phyloP scores from a whole-genome alignment of 2,329 filamentous ascomycete genomes.

The Aspergillus neoniger region DNA sequence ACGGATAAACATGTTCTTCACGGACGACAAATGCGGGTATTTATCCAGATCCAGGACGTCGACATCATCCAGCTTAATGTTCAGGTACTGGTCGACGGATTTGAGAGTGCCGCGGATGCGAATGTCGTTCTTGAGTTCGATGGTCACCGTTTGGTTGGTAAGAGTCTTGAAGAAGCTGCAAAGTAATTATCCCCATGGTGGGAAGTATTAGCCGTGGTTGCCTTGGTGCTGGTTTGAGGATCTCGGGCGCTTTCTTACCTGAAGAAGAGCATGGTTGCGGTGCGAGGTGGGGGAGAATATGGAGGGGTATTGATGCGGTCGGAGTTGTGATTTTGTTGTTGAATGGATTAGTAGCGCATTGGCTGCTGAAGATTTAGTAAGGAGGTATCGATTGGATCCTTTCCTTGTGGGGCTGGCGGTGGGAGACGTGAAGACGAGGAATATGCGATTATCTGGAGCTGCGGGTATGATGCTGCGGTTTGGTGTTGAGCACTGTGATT shows the following conservation, averaged over 20 bases:
- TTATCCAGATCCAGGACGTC: conserved; percentile 88
- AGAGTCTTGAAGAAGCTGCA: conserved; percentile 96
- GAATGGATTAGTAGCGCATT: background rate
- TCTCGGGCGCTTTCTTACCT: conserved; percentile 39
- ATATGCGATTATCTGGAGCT: background rate
- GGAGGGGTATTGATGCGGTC: background rate
- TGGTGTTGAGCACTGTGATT: background rate
- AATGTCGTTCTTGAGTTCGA: conserved; percentile 99
- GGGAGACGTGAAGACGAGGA: background rate
- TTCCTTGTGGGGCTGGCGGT: background rate
- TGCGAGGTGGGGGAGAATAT: conserved; percentile 10
- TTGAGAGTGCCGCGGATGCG: conserved; percentile 94
- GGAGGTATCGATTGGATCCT: background rate
- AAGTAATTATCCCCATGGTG: background rate
- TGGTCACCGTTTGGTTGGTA: conserved; percentile 94
- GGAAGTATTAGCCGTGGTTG: background rate
- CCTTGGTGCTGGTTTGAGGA: background rate
- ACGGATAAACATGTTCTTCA: conserved; percentile 95
- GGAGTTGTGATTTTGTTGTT: background rate
- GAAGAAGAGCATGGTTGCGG: conserved; percentile 54
- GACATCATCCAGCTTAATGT: conserved; percentile 98
- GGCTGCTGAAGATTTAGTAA: background rate
- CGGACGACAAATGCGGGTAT: conserved; percentile 87
- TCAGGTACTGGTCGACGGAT: conserved; percentile 97
- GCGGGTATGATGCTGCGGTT: conserved; percentile 1